Conservation (phyloP, 2,329 filamentous ascomycete genomes). For the Ophiostoma himal-ulmi region DNA sequence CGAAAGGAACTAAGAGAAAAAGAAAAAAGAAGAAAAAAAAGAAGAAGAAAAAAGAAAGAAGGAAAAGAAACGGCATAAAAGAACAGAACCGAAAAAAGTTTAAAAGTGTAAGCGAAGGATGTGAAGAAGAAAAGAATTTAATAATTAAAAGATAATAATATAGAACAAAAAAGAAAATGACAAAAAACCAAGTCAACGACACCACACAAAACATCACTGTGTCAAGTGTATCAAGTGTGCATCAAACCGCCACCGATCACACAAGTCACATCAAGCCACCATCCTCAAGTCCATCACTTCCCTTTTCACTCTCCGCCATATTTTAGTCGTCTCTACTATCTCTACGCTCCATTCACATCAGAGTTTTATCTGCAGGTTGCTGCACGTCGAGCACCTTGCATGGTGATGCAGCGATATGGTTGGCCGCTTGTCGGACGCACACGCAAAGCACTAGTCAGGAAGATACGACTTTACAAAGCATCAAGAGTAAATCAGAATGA, state of each 20-base stretch:
- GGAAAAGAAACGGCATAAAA: not conserved
- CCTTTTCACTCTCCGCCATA: not conserved
- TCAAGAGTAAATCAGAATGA: too few relatives aligned
- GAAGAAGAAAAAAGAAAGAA: not conserved
- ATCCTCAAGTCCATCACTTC: not conserved
- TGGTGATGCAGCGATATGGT: not conserved
- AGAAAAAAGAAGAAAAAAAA: not conserved
- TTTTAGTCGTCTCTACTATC: not conserved
- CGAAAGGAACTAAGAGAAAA: not conserved
- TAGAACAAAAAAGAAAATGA: not conserved
- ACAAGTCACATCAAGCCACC: not conserved
- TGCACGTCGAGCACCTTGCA: slow-evolving; percentile 12
- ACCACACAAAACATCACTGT: not conserved
- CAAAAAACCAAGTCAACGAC: not conserved
- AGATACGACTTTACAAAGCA: not conserved
- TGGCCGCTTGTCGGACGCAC: not conserved
- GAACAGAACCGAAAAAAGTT: not conserved
- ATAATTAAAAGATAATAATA: not conserved
- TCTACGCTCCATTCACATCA: not conserved
- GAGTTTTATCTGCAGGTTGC: slow-evolving; percentile 6
- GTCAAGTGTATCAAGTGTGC: not conserved
- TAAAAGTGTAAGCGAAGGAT: not conserved
- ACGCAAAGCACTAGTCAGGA: not conserved
- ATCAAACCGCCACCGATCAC: not conserved
- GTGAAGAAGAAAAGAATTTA: not conserved